Evolutionary conservation across 2,329 filamentous ascomycete genomes (phyloP), one percentile per base, ranked within the genome.

Genomic region (Xylariomycetidae sp.): DNA sequence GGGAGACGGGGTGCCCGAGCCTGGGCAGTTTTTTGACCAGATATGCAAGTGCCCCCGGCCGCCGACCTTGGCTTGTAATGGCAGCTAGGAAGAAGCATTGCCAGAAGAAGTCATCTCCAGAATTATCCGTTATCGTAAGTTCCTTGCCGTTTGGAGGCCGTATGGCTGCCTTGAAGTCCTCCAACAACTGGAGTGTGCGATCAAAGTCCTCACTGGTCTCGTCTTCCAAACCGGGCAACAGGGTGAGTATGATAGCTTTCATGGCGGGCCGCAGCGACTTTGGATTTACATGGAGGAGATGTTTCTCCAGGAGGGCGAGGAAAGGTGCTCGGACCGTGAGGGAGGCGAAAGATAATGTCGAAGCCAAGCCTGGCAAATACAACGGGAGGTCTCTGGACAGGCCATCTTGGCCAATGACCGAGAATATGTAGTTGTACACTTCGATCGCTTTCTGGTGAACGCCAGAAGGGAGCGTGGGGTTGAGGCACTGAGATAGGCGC

Each of bases 201-300:
- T 96, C 90, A 57, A 96, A 98, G 55, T 98, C 93, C 55, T 98
- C 92, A 45, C 89, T 93, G 7, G 87, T 93, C 57, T 96, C 92
- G 46, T 98, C 92, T 58, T 98, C 92, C 3, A 98, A 63, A 0
- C 89, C 92, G 0, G 92, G 92, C 3, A 98, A 67, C 19, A 98
- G 67, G n/a, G 86, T 82, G 14, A 98, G 66, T 39, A 96, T 80
- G 10, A 96, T 76, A 6, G 89, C 84, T 59, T 95, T 95, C 61
- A 96, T 72, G 1, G 90, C 88, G 4, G 92, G 88, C 12, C 90
- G 77, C 28, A 98, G 68, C 6, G 83, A 74, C 37, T 71, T 68
- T 19, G 80, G 68, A 43, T 89, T 74, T 20, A 95, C 59, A 28
- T 72, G 71, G 17, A 95, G 65, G 33, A 98, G 78, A 56, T 93